Evolutionary conservation across 164 flowering plant genomes (phyloP).

Genomic region (Buxus sempervirens): DNA sequence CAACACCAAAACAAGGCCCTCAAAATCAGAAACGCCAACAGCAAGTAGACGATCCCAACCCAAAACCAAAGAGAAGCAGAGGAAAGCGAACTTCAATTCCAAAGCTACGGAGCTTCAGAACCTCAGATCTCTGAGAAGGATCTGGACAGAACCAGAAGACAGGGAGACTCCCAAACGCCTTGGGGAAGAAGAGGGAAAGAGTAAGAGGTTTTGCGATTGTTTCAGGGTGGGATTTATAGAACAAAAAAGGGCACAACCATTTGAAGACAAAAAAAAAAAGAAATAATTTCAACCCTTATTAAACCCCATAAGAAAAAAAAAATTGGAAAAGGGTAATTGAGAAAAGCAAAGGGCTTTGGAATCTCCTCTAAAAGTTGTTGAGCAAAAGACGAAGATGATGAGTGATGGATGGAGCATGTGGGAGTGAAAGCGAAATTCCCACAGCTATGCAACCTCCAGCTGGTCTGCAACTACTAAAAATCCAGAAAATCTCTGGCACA

Average conservation of each 20-base stretch:
- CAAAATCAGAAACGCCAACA: conserved; percentile 7
- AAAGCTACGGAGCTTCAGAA: conserved; percentile 8
- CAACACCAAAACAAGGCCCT: conserved; percentile 2
- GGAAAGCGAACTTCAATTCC: background rate
- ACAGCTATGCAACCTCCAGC: conserved; percentile 44
- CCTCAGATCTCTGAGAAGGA: background rate
- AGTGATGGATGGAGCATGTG: conserved; percentile 34
- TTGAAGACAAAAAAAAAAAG: conserved; percentile 6
- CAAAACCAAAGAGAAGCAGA: conserved; percentile 5
- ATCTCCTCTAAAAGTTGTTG: conserved; percentile 28
- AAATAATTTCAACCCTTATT: background rate
- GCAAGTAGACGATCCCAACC: conserved; percentile 9
- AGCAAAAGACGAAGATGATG: conserved; percentile 5
- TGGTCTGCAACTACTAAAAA: conserved; percentile 25
- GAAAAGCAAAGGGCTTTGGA: conserved; percentile 21
- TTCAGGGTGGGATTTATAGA: conserved; percentile 49
- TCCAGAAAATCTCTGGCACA: background rate
- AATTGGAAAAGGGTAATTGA: background rate
- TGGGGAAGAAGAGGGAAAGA: conserved; percentile 12
- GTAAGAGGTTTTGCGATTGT: conserved; percentile 43
- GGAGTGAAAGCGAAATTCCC: conserved; percentile 30
- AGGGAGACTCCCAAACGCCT: conserved; percentile 5
- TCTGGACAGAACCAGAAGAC: conserved; percentile 11
- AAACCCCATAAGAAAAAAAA: background rate
- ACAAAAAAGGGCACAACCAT: conserved; percentile 8